phyloP scores from a whole-genome alignment of 805 yeast genomes.

The Yarrowia sp. region DNA sequence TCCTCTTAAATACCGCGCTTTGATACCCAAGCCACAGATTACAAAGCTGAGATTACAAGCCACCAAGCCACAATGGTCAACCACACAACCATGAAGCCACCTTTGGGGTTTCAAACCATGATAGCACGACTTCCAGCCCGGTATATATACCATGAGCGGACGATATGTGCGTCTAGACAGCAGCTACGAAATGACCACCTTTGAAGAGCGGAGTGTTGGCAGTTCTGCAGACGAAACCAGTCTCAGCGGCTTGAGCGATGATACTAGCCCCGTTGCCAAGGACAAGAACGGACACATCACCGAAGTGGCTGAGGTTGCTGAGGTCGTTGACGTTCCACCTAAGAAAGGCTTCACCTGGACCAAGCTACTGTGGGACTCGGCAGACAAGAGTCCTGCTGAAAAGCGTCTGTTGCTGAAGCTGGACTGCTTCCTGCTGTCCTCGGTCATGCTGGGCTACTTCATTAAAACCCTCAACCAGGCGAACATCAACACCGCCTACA shows the following conservation, averaged over 20 bases:
- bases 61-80: slow-evolving; percentile 1
- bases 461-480: slow-evolving; percentile 41
- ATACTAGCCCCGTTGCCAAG: neutral
- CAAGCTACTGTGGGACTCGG: slow-evolving; percentile 34
- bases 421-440: slow-evolving; percentile 44
- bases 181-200: slow-evolving; percentile 1
- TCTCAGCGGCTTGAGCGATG: slow-evolving; percentile 3
- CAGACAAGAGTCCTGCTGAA: slow-evolving; percentile 43
- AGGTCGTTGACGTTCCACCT: neutral
- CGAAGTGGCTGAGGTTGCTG: neutral
- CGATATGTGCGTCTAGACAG: neutral
- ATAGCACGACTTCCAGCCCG: neutral
- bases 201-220: neutral
- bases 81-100: slow-evolving; percentile 1
- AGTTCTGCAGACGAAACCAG: neutral
- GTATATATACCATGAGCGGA: neutral
- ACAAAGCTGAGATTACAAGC: neutral
- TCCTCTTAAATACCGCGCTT: neutral
- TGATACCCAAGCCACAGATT: neutral
- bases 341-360: slow-evolving; percentile 1
- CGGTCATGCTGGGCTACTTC: slow-evolving; percentile 48
- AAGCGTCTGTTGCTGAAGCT: slow-evolving; percentile 40
- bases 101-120: neutral
- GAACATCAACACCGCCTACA: slow-evolving; percentile 48
- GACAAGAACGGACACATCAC: neutral